Conservation (phyloP, 1,139 yeast species). For the Arxiozyma heterogenica region DNA sequence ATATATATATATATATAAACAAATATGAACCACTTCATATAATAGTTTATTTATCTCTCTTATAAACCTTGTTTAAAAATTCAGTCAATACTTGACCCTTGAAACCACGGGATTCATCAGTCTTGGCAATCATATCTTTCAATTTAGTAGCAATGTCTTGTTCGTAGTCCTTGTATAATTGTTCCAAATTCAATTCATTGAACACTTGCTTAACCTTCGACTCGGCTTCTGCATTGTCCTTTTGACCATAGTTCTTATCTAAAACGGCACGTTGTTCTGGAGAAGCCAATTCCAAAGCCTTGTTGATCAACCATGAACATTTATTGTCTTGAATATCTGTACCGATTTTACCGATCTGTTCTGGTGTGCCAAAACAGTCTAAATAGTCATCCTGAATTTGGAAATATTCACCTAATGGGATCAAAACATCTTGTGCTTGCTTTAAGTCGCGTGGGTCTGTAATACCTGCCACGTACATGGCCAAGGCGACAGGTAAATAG, state of each 20-base stretch:
- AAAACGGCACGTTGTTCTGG: constrained; percentile 75
- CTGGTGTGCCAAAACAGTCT: constrained; percentile 96
- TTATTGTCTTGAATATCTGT: constrained; percentile 98
- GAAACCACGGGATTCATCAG: constrained; percentile 90
- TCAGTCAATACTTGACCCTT: constrained; percentile 74
- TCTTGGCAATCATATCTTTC: constrained; percentile 49
- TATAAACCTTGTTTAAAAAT: constrained; percentile 86
- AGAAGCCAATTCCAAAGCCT: constrained; percentile 71
- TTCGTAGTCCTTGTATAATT: constrained; percentile 72
- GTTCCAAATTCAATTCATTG: constrained; percentile 60
- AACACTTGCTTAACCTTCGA: constrained; percentile 60
- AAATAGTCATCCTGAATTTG: constrained; percentile 97
- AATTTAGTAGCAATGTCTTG: constrained; percentile 63
- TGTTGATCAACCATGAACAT: constrained; percentile 96
- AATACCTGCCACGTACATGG: constrained; percentile 88
- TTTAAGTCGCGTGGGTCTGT: constrained; percentile 61
- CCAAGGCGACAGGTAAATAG: constrained; percentile 94
- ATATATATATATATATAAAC: no score
- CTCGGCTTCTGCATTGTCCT: constrained; percentile 56
- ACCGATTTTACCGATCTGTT: constrained; percentile 95
- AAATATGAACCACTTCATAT: no score
- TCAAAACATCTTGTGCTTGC: constrained; percentile 80
- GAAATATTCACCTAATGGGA: constrained; percentile 96
- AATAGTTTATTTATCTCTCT: constrained; percentile 64
- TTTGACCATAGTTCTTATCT: constrained; percentile 85